Base-by-base conservation (phyloP, 1,139 yeast genomes). In the Protomyces inundatus region DNA sequence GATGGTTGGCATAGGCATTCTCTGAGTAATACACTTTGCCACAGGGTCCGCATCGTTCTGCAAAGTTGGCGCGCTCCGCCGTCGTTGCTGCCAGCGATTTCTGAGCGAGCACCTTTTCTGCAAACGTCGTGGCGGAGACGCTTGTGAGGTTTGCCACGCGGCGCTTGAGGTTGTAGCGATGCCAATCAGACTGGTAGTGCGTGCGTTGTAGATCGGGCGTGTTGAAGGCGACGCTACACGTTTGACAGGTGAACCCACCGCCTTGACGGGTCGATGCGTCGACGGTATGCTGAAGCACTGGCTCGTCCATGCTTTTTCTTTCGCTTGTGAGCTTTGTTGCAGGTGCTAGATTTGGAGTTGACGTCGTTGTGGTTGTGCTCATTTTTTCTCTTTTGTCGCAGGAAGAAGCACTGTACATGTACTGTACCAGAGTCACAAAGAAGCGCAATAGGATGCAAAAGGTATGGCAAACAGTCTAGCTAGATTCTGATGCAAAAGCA, bases 151-250 rank as follows among this genome's bases (percentile, higher is more conserved):
- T 83, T 2, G 97, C 97, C 48, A 93, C 96, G 71, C 96, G 81
- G 75, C 98, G 82, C 76, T 93, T 93, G 73, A 93, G 81, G 73
- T 93, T 91, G 74, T 89, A 93, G 69, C 96, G 81, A 72, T 90
- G 97, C 97, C 97, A 91, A 67, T 91, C 97, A 0, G 96, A 86
- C 73, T 89, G 90, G 98, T 93, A 93, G 62, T 93, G 98, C 65
- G 81, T 80, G 70, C 98, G 81, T 77, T 93, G 98, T 68, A 84
- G 81, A 65, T 86, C 90, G 4, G 96, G 86, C 16, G 86, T 80
- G 16, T 86, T 83, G 72, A 93, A 93, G 66, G 84, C 84, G 67
- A 91, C 81, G 7, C 84, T 86, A 73, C 98, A 93, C 42, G 97
- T 87, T 72, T 90, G 88, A 75, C 98, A 93, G 3, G 97, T 90